These are phyloP conservation scores for Cnidoscolus chayamansa DNA, from an alignment of 441 rosid genomes.

Conservation along the genomic window DNA sequence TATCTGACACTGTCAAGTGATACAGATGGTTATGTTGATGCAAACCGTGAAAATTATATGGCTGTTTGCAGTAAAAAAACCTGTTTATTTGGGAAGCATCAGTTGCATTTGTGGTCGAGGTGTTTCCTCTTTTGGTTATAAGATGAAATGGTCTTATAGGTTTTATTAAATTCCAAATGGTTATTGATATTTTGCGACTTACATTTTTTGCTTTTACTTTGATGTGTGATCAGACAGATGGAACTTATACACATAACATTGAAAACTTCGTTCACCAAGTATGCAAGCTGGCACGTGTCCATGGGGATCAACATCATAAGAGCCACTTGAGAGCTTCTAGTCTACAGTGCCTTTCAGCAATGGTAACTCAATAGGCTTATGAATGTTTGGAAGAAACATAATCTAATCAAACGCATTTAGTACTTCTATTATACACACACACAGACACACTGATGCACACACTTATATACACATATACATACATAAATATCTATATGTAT, in stretches of 20 bases:
- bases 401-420: neutral
- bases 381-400: neutral
- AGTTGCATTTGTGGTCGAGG: neutral
- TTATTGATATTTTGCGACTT: too few species aligned
- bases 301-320: conserved; percentile 45
- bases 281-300: conserved; percentile 64
- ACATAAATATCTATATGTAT: too few species aligned
- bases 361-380: conserved; percentile 47
- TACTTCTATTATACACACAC: neutral
- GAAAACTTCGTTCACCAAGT: conserved; percentile 68
- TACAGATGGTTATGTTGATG: neutral
- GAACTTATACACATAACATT: conserved; percentile 71
- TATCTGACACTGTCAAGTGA: neutral
- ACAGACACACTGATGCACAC: too few species aligned
- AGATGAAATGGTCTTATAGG: too few species aligned
- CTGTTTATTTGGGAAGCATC: conserved; percentile 2
- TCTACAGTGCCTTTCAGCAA: conserved; percentile 91
- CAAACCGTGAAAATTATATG: neutral
- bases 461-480: too few species aligned
- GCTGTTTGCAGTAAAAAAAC: neutral
- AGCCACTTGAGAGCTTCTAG: conserved; percentile 65
- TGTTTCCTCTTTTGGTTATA: neutral
- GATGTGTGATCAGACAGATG: conserved; percentile 60
- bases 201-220: too few species aligned
- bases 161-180: too few species aligned